Conservation (phyloP, 345 rosid genomes). For the Camelina sativa region DNA sequence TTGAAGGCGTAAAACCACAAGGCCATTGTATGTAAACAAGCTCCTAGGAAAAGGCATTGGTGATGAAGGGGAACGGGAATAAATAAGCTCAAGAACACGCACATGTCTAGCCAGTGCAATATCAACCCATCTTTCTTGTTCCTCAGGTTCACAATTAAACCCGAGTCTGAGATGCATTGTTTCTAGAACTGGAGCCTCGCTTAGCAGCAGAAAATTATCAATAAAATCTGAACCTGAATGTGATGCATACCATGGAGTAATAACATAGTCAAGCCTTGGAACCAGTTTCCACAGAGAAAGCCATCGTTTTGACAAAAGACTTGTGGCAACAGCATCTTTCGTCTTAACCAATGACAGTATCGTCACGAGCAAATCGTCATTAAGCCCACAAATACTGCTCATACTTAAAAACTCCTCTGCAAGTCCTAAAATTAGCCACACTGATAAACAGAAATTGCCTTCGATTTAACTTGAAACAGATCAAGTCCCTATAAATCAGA, state of each 20-base stretch:
- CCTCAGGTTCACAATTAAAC: background rate
- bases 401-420: background rate
- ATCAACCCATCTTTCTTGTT: constrained; percentile 24
- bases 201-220: background rate
- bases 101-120: constrained; percentile 5
- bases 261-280: constrained; percentile 16
- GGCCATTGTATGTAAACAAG: constrained; percentile 5
- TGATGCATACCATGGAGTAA: background rate
- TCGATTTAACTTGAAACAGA: background rate
- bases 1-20: constrained; percentile 17
- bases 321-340: background rate
- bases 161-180: background rate
- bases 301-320: constrained; percentile 20
- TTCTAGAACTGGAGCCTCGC: constrained; percentile 23
- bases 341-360: constrained; percentile 18
- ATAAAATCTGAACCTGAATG: background rate
- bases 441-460: background rate
- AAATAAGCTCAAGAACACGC: constrained; percentile 3
- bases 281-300: constrained; percentile 11
- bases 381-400: constrained; percentile 18
- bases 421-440: background rate
- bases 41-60: background rate
- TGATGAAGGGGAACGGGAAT: background rate
- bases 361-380: constrained; percentile 23
- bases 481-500: background rate